phyloP scores from a whole-genome alignment of 2,329 filamentous ascomycete species.

The Phialemoniopsis sp. region DNA sequence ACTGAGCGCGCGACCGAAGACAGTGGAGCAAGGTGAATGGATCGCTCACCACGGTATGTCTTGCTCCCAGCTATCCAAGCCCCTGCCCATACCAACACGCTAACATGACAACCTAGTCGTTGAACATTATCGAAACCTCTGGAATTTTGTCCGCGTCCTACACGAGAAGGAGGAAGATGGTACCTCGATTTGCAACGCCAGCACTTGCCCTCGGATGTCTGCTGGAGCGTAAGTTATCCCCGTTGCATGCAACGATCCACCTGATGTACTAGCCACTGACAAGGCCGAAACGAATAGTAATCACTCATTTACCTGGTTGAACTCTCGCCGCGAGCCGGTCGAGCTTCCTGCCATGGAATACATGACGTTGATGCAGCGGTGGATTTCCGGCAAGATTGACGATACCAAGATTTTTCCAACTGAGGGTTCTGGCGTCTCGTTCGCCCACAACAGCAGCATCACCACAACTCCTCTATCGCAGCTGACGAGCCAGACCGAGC shows the following conservation, averaged over 20 bases:
- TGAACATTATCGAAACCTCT: slow-evolving; percentile 77
- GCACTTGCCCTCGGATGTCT: slow-evolving; percentile 78
- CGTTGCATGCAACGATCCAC: neutral
- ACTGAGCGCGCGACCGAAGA: slow-evolving; percentile 75
- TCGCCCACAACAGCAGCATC: slow-evolving; percentile 45
- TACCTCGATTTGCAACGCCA: slow-evolving; percentile 69
- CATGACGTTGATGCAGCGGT: slow-evolving; percentile 80
- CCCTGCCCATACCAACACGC: too few species aligned
- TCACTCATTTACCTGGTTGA: slow-evolving; percentile 82
- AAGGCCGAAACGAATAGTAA: slow-evolving; percentile 41
- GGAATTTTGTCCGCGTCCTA: slow-evolving; percentile 75
- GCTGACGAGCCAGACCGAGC: slow-evolving; percentile 38
- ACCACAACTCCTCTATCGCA: slow-evolving; percentile 45
- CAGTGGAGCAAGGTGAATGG: slow-evolving; percentile 84
- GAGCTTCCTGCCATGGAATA: slow-evolving; percentile 79
- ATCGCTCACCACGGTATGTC: slow-evolving; percentile 75
- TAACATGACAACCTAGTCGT: slow-evolving; percentile 52
- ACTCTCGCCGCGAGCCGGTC: slow-evolving; percentile 69
- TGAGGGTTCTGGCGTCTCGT: slow-evolving; percentile 57
- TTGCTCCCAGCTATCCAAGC: too few species aligned
- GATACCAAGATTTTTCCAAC: slow-evolving; percentile 77
- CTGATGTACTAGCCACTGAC: slow-evolving; percentile 5
- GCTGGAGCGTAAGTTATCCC: slow-evolving; percentile 67
- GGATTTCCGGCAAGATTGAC: slow-evolving; percentile 80
- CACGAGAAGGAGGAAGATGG: slow-evolving; percentile 71